Conservation (phyloP, 2,329 filamentous ascomycete genomes). For the Clonostachys sp. region DNA sequence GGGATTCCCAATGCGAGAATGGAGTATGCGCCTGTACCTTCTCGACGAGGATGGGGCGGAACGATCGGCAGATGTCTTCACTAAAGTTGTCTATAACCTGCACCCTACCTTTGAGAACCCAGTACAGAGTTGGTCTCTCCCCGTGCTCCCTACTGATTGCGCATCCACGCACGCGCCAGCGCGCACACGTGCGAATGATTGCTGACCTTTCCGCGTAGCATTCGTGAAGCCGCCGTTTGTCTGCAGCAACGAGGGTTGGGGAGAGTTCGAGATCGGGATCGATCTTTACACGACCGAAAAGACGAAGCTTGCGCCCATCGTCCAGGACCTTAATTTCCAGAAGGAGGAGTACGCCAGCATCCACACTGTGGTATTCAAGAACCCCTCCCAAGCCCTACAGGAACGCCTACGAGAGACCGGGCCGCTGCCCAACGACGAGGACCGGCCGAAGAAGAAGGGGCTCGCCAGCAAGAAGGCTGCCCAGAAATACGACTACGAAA, state of each 20-base stretch:
- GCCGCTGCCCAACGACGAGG: slow-evolving; percentile 72
- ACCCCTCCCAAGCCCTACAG: slow-evolving; percentile 83
- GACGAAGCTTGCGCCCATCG: slow-evolving; percentile 68
- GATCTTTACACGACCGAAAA: slow-evolving; percentile 81
- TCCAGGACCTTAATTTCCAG: slow-evolving; percentile 90
- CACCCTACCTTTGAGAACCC: slow-evolving; percentile 91
- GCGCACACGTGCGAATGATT: background rate
- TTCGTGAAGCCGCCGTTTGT: slow-evolving; percentile 83
- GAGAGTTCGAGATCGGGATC: slow-evolving; percentile 94
- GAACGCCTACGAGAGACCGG: slow-evolving; percentile 78
- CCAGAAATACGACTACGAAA: slow-evolving; percentile 81
- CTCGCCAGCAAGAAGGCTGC: slow-evolving; percentile 72
- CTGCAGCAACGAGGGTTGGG: slow-evolving; percentile 94
- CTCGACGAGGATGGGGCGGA: slow-evolving; percentile 84
- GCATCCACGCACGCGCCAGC: background rate
- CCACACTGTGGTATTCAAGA: slow-evolving; percentile 82
- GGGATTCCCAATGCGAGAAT: slow-evolving; percentile 88
- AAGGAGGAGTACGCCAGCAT: slow-evolving; percentile 76
- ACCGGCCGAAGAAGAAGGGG: slow-evolving; percentile 54
- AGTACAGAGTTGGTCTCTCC: slow-evolving; percentile 66
- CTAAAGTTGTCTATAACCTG: slow-evolving; percentile 87
- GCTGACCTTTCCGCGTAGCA: slow-evolving; percentile 38
- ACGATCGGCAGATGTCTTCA: slow-evolving; percentile 78
- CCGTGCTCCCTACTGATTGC: background rate
- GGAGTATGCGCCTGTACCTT: slow-evolving; percentile 83